Evolutionary conservation across 2,329 filamentous ascomycete species (phyloP).

Genomic region (Diaporthe eres): DNA sequence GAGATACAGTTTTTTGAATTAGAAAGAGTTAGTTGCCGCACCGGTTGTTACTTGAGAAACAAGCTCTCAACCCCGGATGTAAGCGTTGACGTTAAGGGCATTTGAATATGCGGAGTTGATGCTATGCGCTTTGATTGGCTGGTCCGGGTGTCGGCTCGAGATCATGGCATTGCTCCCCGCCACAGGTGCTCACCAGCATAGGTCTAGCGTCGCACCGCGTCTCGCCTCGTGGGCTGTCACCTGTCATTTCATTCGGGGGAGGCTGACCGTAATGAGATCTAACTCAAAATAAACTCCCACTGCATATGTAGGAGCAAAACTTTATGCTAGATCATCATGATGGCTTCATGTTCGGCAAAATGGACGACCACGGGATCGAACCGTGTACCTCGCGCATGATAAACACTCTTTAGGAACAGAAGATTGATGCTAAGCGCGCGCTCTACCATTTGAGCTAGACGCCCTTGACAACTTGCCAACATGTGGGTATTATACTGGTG

Average conservation of each 20-base stretch:
- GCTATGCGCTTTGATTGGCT: background rate
- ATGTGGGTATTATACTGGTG: background rate
- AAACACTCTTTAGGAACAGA: background rate
- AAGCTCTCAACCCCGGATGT: background rate
- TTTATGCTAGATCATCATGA: background rate
- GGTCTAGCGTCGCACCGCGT: background rate
- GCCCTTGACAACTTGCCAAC: background rate
- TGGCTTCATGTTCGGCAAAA: background rate
- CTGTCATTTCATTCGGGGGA: background rate
- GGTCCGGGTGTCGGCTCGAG: background rate
- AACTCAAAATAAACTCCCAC: background rate
- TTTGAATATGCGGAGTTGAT: background rate
- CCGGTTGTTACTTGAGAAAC: background rate
- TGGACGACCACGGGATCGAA: slow-evolving; percentile 29
- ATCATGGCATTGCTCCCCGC: background rate
- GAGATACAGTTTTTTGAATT: background rate
- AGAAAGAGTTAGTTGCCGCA: background rate
- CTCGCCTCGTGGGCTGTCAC: background rate
- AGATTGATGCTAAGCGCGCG: slow-evolving; percentile 13
- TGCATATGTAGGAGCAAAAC: background rate
- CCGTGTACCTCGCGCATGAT: slow-evolving; percentile 12
- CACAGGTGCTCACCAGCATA: background rate
- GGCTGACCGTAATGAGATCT: background rate
- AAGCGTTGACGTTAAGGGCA: background rate
- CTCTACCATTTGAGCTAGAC: slow-evolving; percentile 33